Evolutionary conservation across 257 asterid genomes (phyloP).

Genomic region (Catharanthus roseus): DNA sequence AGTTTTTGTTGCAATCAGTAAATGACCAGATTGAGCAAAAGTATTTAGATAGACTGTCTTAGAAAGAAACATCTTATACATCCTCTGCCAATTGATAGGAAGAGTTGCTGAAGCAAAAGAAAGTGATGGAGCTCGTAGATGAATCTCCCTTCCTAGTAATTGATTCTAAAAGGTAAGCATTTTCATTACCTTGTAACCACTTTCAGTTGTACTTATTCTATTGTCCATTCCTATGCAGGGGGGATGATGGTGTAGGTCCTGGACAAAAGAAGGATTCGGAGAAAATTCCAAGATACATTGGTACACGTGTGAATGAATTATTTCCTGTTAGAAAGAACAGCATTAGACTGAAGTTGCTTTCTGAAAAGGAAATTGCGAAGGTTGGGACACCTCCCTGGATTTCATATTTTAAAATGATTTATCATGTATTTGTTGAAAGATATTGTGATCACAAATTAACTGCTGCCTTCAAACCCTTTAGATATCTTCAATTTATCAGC

Average conservation of each 20-base stretch:
- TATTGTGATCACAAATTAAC: background rate
- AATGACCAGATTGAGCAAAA: background rate
- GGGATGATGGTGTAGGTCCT: conserved; percentile 37
- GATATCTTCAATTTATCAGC: background rate
- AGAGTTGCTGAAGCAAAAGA: conserved; percentile 66
- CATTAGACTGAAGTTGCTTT: conserved; percentile 41
- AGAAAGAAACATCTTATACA: conserved; percentile 2
- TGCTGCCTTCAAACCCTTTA: background rate
- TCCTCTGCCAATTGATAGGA: conserved; percentile 38
- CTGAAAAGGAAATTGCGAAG: conserved; percentile 51
- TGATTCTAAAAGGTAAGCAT: conserved; percentile 37
- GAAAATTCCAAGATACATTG: conserved; percentile 45
- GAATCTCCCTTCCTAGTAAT: conserved; percentile 37
- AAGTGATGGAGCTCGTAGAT: conserved; percentile 33
- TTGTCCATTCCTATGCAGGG: conserved; percentile 34
- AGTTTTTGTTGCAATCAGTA: background rate
- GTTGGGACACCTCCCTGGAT: conserved; percentile 27
- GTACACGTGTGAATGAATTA: conserved; percentile 57
- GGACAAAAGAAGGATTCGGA: conserved; percentile 45
- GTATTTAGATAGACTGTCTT: background rate
- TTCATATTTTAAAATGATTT: background rate
- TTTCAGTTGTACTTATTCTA: background rate
- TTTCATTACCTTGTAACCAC: conserved; percentile 2
- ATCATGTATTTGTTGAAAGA: background rate
- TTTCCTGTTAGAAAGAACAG: conserved; percentile 63